Base-by-base conservation (phyloP, 23 red algal species). In the Gracilaria vermiculophylla region DNA sequence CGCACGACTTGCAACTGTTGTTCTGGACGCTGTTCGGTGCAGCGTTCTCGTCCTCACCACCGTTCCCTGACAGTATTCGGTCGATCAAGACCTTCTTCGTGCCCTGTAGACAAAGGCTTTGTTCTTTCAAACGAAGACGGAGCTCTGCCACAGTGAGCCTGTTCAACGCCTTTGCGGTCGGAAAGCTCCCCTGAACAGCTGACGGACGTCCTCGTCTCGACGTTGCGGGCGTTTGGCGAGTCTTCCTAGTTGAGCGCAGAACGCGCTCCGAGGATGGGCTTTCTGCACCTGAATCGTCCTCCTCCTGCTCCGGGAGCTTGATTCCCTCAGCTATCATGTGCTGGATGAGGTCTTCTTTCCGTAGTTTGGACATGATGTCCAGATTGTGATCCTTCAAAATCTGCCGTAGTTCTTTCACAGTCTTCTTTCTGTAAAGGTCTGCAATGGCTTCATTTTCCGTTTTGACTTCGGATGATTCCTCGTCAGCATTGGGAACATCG, bases 311-410 rank as follows among this genome's bases (percentile, higher is more conserved):
- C 23, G 47, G 39, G 39, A 54, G 52, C 41, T 56, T 66, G 27
- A 87, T 14, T 13, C 40, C 52, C 12, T 61, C 7, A 5, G 67
- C 64, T 19, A 87, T 64, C 36, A 87, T 45, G 19, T 45, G 36
- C 19, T 87, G 35, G 44, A 87, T 87, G 41, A 87, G 70, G 5
- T 87, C 65, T 54, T 73, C 83, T 45, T 87, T 87, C n/a, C 67
- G 21, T 15, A 77, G 33, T 53, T 76, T 87, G 5, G 50, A 55
- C 45, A 66, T 62, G 20, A 45, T 64, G 23, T 87, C 67, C 7
- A 87, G 31, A 48, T 74, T 32, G 8, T 21, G 16, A 25, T 60
- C 35, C 34, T 58, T 56, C 45, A 87, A 28, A 17, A 87, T 61
- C 9, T 58, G 19, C 15, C 67, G 83, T 11, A 87, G 64, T 66